phyloP scores from a whole-genome alignment of 345 rosid species.

The Salix exigua region DNA sequence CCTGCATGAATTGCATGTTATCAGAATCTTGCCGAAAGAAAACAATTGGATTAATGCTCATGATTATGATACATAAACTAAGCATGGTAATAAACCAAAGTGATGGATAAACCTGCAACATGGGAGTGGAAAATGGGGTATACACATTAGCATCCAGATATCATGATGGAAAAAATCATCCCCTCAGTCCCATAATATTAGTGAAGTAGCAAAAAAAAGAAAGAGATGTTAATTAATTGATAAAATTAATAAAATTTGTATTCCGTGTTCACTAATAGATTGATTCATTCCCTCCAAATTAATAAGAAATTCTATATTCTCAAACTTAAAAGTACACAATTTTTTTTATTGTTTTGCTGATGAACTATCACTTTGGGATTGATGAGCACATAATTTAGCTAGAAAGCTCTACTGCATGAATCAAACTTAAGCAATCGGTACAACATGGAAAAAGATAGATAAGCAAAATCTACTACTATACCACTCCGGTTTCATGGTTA shows the following conservation, averaged over 20 bases:
- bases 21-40: not conserved
- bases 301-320: not conserved
- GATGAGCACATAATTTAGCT: not conserved
- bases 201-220: not conserved
- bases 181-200: not conserved
- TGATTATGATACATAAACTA: not conserved
- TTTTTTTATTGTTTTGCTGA: not conserved
- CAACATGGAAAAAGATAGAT: not conserved
- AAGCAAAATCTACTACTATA: constrained; percentile 22
- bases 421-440: not conserved
- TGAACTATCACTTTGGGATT: not conserved
- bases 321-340: not conserved
- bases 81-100: not conserved
- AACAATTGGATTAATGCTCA: not conserved
- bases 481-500: constrained; percentile 96
- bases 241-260: not conserved
- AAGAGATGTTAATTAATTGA: not conserved
- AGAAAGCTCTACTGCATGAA: not conserved
- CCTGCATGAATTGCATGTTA: constrained; percentile 16
- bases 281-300: not conserved
- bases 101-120: not conserved
- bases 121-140: not conserved
- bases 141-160: not conserved
- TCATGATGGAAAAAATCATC: not conserved
- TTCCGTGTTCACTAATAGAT: not conserved